phyloP scores from a whole-genome alignment of 1,284 basidiomycete species.

The Boletellus deceptivus region DNA sequence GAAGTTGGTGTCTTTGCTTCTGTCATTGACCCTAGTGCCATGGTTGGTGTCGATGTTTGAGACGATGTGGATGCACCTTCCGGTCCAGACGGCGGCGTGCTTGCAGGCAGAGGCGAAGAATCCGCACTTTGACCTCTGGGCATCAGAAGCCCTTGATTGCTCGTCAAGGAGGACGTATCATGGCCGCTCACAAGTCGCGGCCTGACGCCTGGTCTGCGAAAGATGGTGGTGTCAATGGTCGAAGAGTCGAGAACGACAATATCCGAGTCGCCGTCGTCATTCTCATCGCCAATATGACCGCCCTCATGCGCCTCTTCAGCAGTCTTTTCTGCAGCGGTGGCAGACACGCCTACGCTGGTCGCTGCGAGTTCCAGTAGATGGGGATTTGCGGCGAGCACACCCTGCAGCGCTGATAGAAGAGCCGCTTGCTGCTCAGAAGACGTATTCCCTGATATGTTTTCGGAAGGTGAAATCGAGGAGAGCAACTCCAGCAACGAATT shows the following conservation, averaged over 20 bases:
- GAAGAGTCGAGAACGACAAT: slow-evolving; percentile 32
- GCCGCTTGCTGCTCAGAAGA: slow-evolving; percentile 16
- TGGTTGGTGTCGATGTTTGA: slow-evolving; percentile 8
- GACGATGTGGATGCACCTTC: slow-evolving; percentile 11
- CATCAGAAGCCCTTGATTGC: slow-evolving; percentile 5
- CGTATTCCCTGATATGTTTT: not conserved
- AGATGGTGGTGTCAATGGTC: slow-evolving; percentile 23
- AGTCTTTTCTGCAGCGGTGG: not conserved
- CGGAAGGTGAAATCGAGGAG: slow-evolving; percentile 14
- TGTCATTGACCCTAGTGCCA: not conserved
- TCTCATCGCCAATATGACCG: not conserved
- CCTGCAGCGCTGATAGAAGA: slow-evolving; percentile 23
- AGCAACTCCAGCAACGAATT: slow-evolving; percentile 14
- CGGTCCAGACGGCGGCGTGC: slow-evolving; percentile 12
- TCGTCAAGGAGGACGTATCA: not conserved
- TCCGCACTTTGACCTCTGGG: slow-evolving; percentile 2
- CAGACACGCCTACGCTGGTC: not conserved
- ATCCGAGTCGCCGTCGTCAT: slow-evolving; percentile 26
- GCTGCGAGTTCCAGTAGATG: slow-evolving; percentile 17
- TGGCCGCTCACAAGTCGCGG: not conserved
- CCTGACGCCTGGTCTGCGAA: slow-evolving; percentile 18
- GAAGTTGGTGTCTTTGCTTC: slow-evolving; percentile 1
- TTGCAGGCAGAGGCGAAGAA: slow-evolving; percentile 20
- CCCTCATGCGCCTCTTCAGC: not conserved
- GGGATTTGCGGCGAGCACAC: slow-evolving; percentile 21